Percentiles rank a stretch among this genome's conserved stretches.
phyloP scores from a whole-genome alignment of 139 green algal species.

The Nannochloris sp. region DNA sequence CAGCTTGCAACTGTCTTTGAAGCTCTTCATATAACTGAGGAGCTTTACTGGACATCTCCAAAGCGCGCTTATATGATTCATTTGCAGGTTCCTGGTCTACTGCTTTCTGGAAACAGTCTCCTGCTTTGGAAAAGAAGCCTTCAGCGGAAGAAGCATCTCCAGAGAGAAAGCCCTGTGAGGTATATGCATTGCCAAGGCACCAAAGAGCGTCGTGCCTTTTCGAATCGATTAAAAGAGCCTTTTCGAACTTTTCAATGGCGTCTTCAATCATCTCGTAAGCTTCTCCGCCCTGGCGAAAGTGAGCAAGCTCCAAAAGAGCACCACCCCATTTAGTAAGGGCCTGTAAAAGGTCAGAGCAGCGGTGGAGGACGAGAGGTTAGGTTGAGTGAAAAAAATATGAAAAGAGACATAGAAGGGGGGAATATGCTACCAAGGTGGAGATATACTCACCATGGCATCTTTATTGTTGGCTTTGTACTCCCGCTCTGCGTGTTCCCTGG shows the following conservation, averaged over 20 bases:
- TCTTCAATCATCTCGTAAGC: constrained; percentile 82
- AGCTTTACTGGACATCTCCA: constrained; percentile 91
- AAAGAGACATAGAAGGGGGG: constrained; percentile 2
- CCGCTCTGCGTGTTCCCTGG: constrained; percentile 57
- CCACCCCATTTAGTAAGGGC: constrained; percentile 89
- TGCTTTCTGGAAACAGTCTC: constrained; percentile 71
- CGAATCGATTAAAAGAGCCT: constrained; percentile 68
- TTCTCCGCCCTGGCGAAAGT: constrained; percentile 84
- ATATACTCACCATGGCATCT: constrained; percentile 62
- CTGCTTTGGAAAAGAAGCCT: constrained; percentile 74
- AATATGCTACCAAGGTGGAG: too few relatives aligned
- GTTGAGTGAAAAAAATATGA: not conserved
- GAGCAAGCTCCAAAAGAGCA: constrained; percentile 92
- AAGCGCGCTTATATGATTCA: constrained; percentile 87
- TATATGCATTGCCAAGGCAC: constrained; percentile 97
- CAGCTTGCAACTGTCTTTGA: constrained; percentile 62
- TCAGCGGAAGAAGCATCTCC: constrained; percentile 27
- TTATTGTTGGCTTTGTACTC: constrained; percentile 72
- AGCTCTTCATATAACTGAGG: constrained; percentile 85
- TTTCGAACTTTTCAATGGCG: constrained; percentile 76
- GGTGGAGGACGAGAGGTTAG: not conserved
- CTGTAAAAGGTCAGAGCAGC: constrained; percentile 35
- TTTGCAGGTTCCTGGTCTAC: constrained; percentile 73
- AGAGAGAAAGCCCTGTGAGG: constrained; percentile 44
- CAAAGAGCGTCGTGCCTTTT: constrained; percentile 80